These are phyloP conservation scores for Macrophomina tecta DNA, from an alignment of 2,329 filamentous ascomycete genomes.

Conservation along the genomic window DNA sequence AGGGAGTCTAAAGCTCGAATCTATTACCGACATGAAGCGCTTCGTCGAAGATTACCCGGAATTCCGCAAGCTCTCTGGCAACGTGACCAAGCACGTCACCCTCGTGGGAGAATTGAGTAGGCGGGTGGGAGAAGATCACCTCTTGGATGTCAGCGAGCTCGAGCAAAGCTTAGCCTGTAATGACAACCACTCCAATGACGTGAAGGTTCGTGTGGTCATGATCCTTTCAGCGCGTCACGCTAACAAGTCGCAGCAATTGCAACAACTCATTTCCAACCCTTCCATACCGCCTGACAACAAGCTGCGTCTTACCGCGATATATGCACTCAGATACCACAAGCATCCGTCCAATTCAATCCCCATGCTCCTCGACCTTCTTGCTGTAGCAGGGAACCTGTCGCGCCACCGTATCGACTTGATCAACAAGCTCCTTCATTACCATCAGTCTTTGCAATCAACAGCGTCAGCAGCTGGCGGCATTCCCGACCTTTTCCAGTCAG, in stretches of 20 bases:
- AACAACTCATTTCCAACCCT: slow-evolving; percentile 82
- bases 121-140: slow-evolving; percentile 80
- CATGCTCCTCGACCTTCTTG: slow-evolving; percentile 84
- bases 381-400: slow-evolving; percentile 81
- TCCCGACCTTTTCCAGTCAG: slow-evolving; percentile 87
- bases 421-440: slow-evolving; percentile 81
- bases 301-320: slow-evolving; percentile 88
- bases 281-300: slow-evolving; percentile 82
- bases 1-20: slow-evolving; percentile 93
- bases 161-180: slow-evolving; percentile 97
- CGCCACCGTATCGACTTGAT: slow-evolving; percentile 79
- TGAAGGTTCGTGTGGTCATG: slow-evolving; percentile 67
- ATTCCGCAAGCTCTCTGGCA: slow-evolving; percentile 94
- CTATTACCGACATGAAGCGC: slow-evolving; percentile 97
- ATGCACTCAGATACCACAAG: slow-evolving; percentile 89
- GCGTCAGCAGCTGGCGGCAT: slow-evolving; percentile 73
- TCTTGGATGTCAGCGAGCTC: slow-evolving; percentile 95
- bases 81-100: slow-evolving; percentile 98
- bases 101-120: slow-evolving; percentile 92
- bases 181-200: slow-evolving; percentile 87
- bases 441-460: slow-evolving; percentile 78
- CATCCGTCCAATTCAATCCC: slow-evolving; percentile 82
- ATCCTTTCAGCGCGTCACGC: background rate
- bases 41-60: slow-evolving; percentile 99
- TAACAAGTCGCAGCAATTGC: slow-evolving; percentile 55